These are phyloP conservation scores for Oidium heveae DNA, from an alignment of 2,329 filamentous ascomycete species.

Conservation along the genomic window DNA sequence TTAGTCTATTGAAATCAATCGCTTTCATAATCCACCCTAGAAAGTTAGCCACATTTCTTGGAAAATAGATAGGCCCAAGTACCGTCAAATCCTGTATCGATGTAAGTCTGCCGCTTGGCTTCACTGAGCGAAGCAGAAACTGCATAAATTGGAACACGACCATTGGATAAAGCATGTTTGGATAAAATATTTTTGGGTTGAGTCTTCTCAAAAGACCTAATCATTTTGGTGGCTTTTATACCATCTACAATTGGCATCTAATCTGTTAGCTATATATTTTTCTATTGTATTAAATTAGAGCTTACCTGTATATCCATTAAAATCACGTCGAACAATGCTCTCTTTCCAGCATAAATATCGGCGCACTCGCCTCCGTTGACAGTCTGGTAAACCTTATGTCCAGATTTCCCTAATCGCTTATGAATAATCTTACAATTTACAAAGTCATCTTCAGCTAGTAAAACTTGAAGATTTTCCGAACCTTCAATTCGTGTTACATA, in stretches of 20 bases:
- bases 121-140: conserved; percentile 67
- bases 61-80: conserved; percentile 24
- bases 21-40: conserved; percentile 10
- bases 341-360: conserved; percentile 36
- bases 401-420: conserved; percentile 53
- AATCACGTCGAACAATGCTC: conserved; percentile 45
- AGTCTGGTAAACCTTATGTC: conserved; percentile 46
- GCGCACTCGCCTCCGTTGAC: conserved; percentile 73
- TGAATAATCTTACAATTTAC: conserved; percentile 63
- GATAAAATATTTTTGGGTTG: conserved; percentile 27
- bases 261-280: not conserved
- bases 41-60: conserved; percentile 4
- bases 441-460: conserved; percentile 73
- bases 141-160: conserved; percentile 56
- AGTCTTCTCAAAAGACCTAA: conserved; percentile 42
- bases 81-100: conserved; percentile 60
- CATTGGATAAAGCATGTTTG: conserved; percentile 29
- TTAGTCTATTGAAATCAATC: conserved; percentile 6
- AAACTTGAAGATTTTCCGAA: conserved; percentile 20
- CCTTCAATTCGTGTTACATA: no score
- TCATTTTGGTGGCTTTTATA: conserved; percentile 58
- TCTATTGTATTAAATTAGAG: conserved; percentile 2
- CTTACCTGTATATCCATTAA: conserved; percentile 83
- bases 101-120: conserved; percentile 39
- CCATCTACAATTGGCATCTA: conserved; percentile 93